Evolutionary conservation across 2,329 filamentous ascomycete genomes (phyloP).

Genomic region (Colletotrichum shisoi): DNA sequence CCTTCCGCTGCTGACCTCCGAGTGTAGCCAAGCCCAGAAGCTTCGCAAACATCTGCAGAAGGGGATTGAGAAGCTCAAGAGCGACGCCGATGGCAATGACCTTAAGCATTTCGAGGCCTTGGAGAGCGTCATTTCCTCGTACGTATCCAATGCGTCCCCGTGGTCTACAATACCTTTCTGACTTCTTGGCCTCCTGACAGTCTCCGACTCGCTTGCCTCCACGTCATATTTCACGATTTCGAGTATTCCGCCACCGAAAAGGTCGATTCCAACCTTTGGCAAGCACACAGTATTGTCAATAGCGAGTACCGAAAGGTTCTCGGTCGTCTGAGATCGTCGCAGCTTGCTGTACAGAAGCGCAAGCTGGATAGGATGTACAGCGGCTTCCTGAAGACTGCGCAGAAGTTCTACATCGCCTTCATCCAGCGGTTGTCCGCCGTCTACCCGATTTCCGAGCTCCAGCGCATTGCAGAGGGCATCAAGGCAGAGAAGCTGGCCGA

Average conservation of each 20-base stretch:
- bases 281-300: slow-evolving; percentile 79
- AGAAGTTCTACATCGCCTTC: slow-evolving; percentile 87
- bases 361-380: slow-evolving; percentile 84
- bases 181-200: slow-evolving; percentile 50
- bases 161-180: slow-evolving; percentile 14
- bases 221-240: slow-evolving; percentile 76
- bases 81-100: slow-evolving; percentile 49
- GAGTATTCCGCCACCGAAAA: slow-evolving; percentile 68
- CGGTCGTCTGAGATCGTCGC: slow-evolving; percentile 60
- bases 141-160: slow-evolving; percentile 41
- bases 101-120: slow-evolving; percentile 55
- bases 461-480: slow-evolving; percentile 54
- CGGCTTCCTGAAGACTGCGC: slow-evolving; percentile 84
- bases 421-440: slow-evolving; percentile 76
- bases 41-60: slow-evolving; percentile 54
- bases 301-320: slow-evolving; percentile 77
- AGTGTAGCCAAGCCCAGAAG: slow-evolving; percentile 54
- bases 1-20: slow-evolving; percentile 31
- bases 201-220: slow-evolving; percentile 75
- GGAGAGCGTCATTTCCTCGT: slow-evolving; percentile 56
- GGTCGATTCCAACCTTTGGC: slow-evolving; percentile 79
- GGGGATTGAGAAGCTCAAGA: slow-evolving; percentile 55
- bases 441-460: slow-evolving; percentile 63
- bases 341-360: slow-evolving; percentile 69
- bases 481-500: slow-evolving; percentile 54